Base-by-base conservation (phyloP, 2,329 filamentous ascomycete genomes). In the Fusarium sp. region DNA sequence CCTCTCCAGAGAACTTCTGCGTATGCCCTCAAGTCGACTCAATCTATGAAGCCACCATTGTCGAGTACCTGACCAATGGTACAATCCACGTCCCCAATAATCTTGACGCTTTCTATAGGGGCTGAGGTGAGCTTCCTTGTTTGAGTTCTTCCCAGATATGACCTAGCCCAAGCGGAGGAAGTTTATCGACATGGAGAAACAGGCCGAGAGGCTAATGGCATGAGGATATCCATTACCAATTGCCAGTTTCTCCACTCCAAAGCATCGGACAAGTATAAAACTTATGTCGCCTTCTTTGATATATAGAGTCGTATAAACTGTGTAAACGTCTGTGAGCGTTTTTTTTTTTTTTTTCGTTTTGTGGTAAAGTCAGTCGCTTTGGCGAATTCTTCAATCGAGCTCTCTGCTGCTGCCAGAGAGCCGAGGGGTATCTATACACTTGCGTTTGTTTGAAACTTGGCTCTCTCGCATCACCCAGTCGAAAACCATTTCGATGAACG, bases 221-320 rank as follows among this genome's bases (percentile, higher is more conserved):
- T 39, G 37, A n/a, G 8, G 18, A 9, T n/a, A 2, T 5, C 10
- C 8, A 10, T 39, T 9, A 18, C 37, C 37, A 37, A 7, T 16
- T 13, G 1, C 14, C 14, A 7, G 14, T 7, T 7, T 0, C 6
- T 1, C 35, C 16, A 18, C 6, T 35, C 35, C 2, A 18, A 18
- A 8, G 16, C 35, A 7, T 18, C 14, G 35, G 35, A 37, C 35
- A 37, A 18, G 35, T 37, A 14, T 37, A 2, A 18, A 18, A 7
- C 14, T 18, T 14, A 37, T 18, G 6, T 37, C 2, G 2, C 35
- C 35, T 8, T 16, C 35, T 14, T 37, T 37, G 30, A 37, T 39
- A 18, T 18, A 39, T 18, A 18, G 1, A 39, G 35, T 18, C 16
- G 16, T 3, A 18, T 18, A 18, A 39, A 18, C 16, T 4, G 35